Percentiles rank a stretch among this genome's conserved stretches.
Evolutionary conservation across 1,284 basidiomycete genomes (phyloP).

Genomic region (Schizophyllum amplum): DNA sequence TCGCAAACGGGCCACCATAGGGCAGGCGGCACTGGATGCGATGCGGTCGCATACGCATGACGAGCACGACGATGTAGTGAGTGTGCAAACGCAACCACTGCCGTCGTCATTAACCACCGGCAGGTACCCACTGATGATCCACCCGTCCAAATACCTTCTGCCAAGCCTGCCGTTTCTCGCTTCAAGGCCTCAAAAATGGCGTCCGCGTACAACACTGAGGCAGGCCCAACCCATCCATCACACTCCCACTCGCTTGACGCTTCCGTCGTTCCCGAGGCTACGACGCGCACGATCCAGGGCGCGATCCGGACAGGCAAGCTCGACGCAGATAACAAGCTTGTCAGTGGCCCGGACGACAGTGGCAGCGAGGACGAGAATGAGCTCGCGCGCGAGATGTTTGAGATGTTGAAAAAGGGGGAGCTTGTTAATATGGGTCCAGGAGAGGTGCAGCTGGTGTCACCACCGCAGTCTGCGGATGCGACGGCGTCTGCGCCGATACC

Average conservation of each 20-base stretch:
- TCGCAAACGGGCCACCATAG: slow-evolving; percentile 47
- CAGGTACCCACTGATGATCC: too few relatives aligned
- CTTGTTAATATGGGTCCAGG: slow-evolving; percentile 51
- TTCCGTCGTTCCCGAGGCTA: slow-evolving; percentile 42
- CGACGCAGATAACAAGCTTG: slow-evolving; percentile 40
- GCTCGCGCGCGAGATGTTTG: slow-evolving; percentile 39
- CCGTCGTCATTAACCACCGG: too few relatives aligned
- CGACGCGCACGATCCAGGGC: slow-evolving; percentile 41
- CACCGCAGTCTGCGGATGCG: too few relatives aligned
- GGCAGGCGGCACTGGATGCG: slow-evolving; percentile 40
- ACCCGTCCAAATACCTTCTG: slow-evolving; percentile 7
- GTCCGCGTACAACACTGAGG: slow-evolving; percentile 31
- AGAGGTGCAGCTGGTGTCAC: slow-evolving; percentile 18
- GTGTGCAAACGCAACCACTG: too few relatives aligned
- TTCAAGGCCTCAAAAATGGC: slow-evolving; percentile 52
- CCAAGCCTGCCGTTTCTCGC: slow-evolving; percentile 46
- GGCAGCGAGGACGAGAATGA: slow-evolving; percentile 10
- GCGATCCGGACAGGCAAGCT: slow-evolving; percentile 58
- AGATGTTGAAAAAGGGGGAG: slow-evolving; percentile 47
- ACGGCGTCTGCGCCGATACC: slow-evolving; percentile 15
- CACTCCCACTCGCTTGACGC: slow-evolving; percentile 32
- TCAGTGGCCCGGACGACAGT: slow-evolving; percentile 34
- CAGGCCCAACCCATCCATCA: slow-evolving; percentile 16
- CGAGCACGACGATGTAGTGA: neutral
- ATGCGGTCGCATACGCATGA: slow-evolving; percentile 30